Evolutionary conservation across 1,284 basidiomycete species (phyloP), one percentile per base, ranked within the genome.

Genomic region (Vanrija pseudolonga): DNA sequence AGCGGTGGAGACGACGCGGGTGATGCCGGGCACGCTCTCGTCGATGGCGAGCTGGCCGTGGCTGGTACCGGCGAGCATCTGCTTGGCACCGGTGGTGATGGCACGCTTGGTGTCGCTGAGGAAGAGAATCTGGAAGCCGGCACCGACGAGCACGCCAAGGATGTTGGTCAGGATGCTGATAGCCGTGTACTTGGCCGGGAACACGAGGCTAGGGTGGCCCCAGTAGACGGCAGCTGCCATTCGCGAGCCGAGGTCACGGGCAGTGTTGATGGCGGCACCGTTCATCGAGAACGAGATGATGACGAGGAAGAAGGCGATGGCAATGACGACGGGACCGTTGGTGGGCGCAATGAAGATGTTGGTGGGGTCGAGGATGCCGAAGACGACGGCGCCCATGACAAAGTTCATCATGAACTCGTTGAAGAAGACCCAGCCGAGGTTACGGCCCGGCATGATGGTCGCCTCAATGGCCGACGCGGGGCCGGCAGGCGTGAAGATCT

Each of bases 161-260:
- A 59, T 53, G 53, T 59, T 59, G 40, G 57, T 53, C 6, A 59
- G 36, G 9, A 20, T 24, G 0, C 53, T 20, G 9, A 55, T 26
- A 1, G 57, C 57, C 20, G 57, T 47, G 47, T 53, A 50, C 18
- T 28, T 19, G 1, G 44, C 20, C 4, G 57, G 57, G 53, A 59
- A 59, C 1, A 26, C 46, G 22, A 32, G 36, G 26, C 28, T 26
- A 6, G 22, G 20, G 7, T 19, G 23, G 22, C 53, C 53, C 47
- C 51, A 59, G 47, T 55, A 32, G 28, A 38, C 39, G 4, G 47
- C 57, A n/a, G 39, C 42, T 15, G 57, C 57, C 6, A 59, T 19
- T 20, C 57, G 57, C 14, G 42, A 44, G 11, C 57, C 57, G n/a
- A 59, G 47, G 53, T 59, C 57, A n/a, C 57, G 53, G 6, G 57